These are phyloP conservation scores for Jatropha podagrica DNA, from an alignment of 441 rosid genomes.

Conservation along the genomic window DNA sequence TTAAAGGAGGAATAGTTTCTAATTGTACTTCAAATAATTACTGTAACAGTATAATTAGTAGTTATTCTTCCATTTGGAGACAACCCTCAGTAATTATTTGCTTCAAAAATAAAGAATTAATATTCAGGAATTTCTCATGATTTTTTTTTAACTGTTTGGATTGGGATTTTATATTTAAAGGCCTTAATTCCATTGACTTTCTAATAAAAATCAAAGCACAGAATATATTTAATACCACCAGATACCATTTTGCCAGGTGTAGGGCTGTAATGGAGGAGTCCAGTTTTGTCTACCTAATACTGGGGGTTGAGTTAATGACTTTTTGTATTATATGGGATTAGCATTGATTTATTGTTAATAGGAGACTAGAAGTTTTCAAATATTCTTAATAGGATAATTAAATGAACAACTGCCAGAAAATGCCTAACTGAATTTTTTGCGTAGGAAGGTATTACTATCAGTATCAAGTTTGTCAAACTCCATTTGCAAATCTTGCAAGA, in stretches of 20 bases:
- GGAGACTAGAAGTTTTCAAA: neutral
- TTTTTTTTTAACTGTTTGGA: no score
- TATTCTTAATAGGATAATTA: neutral
- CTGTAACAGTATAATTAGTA: neutral
- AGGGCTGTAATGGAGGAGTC: neutral
- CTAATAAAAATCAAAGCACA: neutral
- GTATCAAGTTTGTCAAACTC: conserved; percentile 41
- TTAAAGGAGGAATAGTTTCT: neutral
- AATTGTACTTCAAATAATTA: neutral
- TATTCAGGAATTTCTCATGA: neutral
- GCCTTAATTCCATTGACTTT: conserved; percentile 13
- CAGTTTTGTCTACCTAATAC: neutral
- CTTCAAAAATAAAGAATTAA: neutral
- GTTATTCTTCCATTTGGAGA: neutral
- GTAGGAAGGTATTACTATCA: conserved; percentile 17
- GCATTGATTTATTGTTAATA: no score
- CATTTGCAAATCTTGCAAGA: conserved; percentile 50
- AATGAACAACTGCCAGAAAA: neutral
- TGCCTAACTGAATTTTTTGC: conserved; percentile 14
- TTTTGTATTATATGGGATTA: neutral
- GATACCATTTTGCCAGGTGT: conserved; percentile 7
- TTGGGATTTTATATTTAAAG: neutral
- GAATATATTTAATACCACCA: neutral
- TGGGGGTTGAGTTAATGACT: neutral
- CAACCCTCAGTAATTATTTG: neutral